phyloP scores from a whole-genome alignment of 305 asterid species.

The Fraxinus sp. region DNA sequence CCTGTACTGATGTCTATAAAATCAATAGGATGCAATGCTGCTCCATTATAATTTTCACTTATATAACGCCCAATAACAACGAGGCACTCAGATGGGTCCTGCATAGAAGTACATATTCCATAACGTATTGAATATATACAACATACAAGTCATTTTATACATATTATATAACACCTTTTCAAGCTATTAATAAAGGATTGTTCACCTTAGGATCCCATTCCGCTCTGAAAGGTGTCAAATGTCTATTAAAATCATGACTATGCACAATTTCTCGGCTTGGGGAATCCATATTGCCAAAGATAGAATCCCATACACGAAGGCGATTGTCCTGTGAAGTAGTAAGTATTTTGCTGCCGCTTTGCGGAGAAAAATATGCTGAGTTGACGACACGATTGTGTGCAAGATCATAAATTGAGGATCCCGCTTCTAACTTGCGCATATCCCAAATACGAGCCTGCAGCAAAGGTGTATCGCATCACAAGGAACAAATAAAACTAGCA shows the following conservation, averaged over 20 bases:
- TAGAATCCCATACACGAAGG: conserved; percentile 69
- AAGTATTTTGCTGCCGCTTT: conserved; percentile 86
- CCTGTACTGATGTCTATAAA: conserved; percentile 82
- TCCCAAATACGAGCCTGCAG: conserved; percentile 98
- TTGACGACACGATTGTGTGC: conserved; percentile 88
- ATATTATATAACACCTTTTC: neutral
- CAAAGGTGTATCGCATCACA: neutral
- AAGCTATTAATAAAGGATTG: conserved; percentile 7
- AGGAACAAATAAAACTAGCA: neutral
- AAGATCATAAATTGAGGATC: conserved; percentile 69
- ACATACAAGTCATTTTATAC: neutral
- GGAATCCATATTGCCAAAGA: conserved; percentile 72
- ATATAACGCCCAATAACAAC: conserved; percentile 91
- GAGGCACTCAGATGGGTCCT: conserved; percentile 89
- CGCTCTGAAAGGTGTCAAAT: conserved; percentile 90
- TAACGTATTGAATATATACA: conserved; percentile 6
- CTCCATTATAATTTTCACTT: conserved; percentile 86
- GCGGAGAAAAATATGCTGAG: conserved; percentile 94
- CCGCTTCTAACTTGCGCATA: conserved; percentile 70
- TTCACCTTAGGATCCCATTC: conserved; percentile 98
- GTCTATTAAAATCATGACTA: conserved; percentile 93
- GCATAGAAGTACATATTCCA: conserved; percentile 26
- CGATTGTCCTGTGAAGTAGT: conserved; percentile 95
- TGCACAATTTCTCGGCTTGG: conserved; percentile 98
- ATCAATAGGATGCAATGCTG: conserved; percentile 94